These are phyloP conservation scores for Penicillium sp. DNA, from an alignment of 2,329 filamentous ascomycete species.

Conservation along the genomic window DNA sequence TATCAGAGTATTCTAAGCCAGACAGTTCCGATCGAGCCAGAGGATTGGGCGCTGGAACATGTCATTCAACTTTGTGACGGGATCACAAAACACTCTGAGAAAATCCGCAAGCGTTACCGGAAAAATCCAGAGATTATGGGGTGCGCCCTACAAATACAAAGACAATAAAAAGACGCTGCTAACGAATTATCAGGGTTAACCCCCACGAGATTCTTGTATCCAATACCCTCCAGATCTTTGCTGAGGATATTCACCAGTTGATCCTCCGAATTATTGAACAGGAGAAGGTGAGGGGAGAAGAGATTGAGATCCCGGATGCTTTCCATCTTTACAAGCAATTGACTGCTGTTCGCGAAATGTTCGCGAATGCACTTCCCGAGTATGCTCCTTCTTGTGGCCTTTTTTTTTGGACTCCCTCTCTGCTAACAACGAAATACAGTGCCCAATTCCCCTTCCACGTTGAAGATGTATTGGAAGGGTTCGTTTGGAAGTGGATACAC, in stretches of 20 bases:
- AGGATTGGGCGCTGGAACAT: constrained; percentile 88
- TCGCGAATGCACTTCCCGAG: constrained; percentile 73
- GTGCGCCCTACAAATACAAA: constrained; percentile 38
- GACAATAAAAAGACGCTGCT: constrained; percentile 24
- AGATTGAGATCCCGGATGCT: constrained; percentile 87
- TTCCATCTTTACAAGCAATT: constrained; percentile 93
- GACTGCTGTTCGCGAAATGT: constrained; percentile 80
- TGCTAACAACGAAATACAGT: constrained; percentile 34
- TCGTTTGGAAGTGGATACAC: constrained; percentile 94
- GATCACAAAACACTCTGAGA: constrained; percentile 82
- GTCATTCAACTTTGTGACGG: constrained; percentile 87
- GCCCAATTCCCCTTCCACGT: constrained; percentile 81
- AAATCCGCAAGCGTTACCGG: constrained; percentile 89
- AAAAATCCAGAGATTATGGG: constrained; percentile 89
- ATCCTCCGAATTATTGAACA: constrained; percentile 79
- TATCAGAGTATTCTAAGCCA: constrained; percentile 80
- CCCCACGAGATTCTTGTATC: constrained; percentile 75
- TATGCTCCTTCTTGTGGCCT: constrained; percentile 31
- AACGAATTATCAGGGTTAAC: constrained; percentile 50
- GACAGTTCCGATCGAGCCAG: constrained; percentile 77
- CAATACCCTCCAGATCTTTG: constrained; percentile 86
- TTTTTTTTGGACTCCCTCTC: neutral
- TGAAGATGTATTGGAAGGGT: constrained; percentile 82
- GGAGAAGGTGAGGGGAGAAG: constrained; percentile 69
- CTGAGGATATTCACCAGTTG: constrained; percentile 84